Percentiles rank a stretch among this genome's conserved stretches.
These are phyloP conservation scores for Turritis glabra DNA, from an alignment of 345 rosid species.

Conservation along the genomic window DNA sequence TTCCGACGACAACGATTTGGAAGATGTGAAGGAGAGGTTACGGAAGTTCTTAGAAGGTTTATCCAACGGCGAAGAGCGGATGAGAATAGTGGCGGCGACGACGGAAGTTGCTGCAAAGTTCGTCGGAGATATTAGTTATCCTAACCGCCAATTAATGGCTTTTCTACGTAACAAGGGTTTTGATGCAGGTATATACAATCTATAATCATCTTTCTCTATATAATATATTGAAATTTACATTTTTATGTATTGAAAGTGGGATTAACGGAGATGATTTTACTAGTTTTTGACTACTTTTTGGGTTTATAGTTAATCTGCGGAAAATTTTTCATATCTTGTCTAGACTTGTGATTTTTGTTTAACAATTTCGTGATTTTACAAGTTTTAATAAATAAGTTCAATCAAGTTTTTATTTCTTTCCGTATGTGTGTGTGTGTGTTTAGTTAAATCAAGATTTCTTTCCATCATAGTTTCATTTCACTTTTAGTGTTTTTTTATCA, in stretches of 20 bases:
- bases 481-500: neutral
- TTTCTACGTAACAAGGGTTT: slow-evolving; percentile 57
- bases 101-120: slow-evolving; percentile 29
- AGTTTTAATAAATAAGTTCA: no score
- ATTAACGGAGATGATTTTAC: neutral
- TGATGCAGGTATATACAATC: slow-evolving; percentile 60
- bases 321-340: neutral
- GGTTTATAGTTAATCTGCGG: neutral
- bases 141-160: slow-evolving; percentile 54
- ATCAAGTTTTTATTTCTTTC: no score
- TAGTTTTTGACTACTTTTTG: neutral
- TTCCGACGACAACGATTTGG: slow-evolving; percentile 35
- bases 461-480: neutral
- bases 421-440: no score
- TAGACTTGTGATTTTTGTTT: neutral
- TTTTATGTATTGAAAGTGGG: neutral
- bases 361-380: neutral
- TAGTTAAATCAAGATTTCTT: neutral
- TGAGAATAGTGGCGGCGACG: slow-evolving; percentile 38
- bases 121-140: slow-evolving; percentile 26
- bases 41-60: slow-evolving; percentile 31
- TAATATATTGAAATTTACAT: neutral
- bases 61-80: slow-evolving; percentile 32
- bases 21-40: slow-evolving; percentile 46
- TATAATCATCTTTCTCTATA: neutral